These are phyloP conservation scores for Helminthosporium solani DNA, from an alignment of 2,329 filamentous ascomycete species.

Conservation along the genomic window DNA sequence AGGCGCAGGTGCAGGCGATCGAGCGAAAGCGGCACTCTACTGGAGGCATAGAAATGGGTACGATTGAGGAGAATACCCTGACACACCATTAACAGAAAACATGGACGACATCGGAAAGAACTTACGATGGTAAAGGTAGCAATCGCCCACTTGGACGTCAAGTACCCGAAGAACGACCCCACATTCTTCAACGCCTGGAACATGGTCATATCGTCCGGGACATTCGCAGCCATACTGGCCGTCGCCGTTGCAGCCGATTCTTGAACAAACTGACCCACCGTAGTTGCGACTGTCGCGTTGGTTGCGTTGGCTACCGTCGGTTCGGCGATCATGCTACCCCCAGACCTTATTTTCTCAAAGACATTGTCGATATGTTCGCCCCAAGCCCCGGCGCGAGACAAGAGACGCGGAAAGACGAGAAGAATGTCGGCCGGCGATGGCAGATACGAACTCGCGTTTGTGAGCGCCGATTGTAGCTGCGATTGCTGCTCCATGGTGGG, in stretches of 20 bases:
- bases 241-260: conserved; percentile 47
- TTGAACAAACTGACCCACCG: conserved; percentile 44
- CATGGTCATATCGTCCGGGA: conserved; percentile 43
- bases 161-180: conserved; percentile 83
- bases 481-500: not conserved
- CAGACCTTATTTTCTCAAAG: conserved; percentile 52
- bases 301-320: conserved; percentile 53
- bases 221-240: conserved; percentile 34
- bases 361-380: conserved; percentile 60
- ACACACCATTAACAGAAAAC: conserved; percentile 1
- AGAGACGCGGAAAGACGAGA: conserved; percentile 67
- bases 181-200: conserved; percentile 64
- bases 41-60: conserved; percentile 90
- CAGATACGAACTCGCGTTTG: conserved; percentile 40
- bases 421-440: conserved; percentile 69
- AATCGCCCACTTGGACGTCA: conserved; percentile 70
- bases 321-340: conserved; percentile 61
- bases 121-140: conserved; percentile 75
- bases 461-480: conserved; percentile 5
- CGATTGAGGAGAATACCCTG: conserved; percentile 84
- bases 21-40: conserved; percentile 74
- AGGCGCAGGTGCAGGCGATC: conserved; percentile 60
- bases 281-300: conserved; percentile 44
- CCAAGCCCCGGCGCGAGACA: conserved; percentile 67
- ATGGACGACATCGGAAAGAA: not conserved